Conservation (phyloP, 345 rosid genomes). For the Gossypium ekmanianum region DNA sequence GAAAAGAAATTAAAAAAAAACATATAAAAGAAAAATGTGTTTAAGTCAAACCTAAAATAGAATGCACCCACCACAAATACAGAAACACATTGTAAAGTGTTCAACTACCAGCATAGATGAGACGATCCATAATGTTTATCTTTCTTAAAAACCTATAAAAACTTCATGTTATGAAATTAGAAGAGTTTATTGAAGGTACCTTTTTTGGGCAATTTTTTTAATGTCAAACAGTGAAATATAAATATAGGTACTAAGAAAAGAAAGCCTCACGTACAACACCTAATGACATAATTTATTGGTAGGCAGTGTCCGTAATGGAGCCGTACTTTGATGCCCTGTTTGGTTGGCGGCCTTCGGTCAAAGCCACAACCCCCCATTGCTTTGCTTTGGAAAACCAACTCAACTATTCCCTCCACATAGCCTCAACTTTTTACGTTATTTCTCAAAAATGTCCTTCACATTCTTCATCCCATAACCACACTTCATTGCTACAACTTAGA, state of each 20-base stretch:
- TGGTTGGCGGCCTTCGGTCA: neutral
- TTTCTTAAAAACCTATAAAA: no score
- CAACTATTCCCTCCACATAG: neutral
- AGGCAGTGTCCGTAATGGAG: neutral
- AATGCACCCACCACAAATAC: no score
- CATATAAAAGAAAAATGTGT: no score
- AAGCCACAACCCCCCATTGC: neutral
- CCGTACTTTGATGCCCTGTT: conserved; percentile 8
- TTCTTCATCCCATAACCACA: neutral
- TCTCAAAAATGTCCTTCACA: neutral
- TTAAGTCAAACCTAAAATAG: no score
- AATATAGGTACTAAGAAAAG: no score
- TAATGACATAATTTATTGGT: neutral
- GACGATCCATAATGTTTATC: no score
- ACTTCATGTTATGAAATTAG: no score
- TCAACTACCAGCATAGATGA: no score
- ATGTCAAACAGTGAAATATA: neutral
- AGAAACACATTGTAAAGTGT: no score
- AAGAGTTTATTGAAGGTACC: no score
- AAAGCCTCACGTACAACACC: no score
- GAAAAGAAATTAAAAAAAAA: no score
- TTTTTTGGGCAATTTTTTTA: neutral
- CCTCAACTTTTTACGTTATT: neutral
- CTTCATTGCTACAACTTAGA: neutral
- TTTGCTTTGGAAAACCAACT: neutral